Evolutionary conservation across 2,329 filamentous ascomycete genomes (phyloP), one percentile per base, ranked within the genome.

Genomic region (Talaromyces piceae): DNA sequence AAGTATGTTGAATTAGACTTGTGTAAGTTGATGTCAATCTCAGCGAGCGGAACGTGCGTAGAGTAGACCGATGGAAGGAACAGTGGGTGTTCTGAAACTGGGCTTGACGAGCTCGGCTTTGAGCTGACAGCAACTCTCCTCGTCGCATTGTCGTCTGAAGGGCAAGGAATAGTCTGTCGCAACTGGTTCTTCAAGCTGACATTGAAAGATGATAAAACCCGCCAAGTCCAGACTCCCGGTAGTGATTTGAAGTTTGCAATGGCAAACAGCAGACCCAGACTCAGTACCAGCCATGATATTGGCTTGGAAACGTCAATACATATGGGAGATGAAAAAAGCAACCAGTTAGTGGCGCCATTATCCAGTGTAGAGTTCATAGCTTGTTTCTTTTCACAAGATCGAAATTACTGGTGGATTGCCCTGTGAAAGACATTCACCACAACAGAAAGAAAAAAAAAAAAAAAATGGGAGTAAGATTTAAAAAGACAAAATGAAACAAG

Each of bases 1-100:
- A 94, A 95, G 74, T 94, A 95, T 27, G 89, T 94, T 59, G 80
- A 82, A 73, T 89, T 88, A 54, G 83, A 84, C 67, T 91, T 90
- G 77, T 91, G 86, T 39, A 89, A 63, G 72, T 93, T 91, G 73
- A 90, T 88, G 72, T 95, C 91, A 3, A 30, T 30, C 28, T 30
- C 28, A 13, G 28, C 6, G 8, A 30, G 28, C 28, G 28, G 28
- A 13, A 30, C 28, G 28, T 30, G 9, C 11, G 28, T 30, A 9
- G 28, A 30, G 28, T 30, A 30, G 28, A 30, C 28, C n/a, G 28
- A 30, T 13, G 28, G 28, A 12, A 30, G 3, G 28, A 30, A 30
- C 6, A 30, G 28, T 30, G 28, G 28, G 28, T 30, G 28, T 30
- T 30, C 28, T 9, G 8, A 30, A 30, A 30, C n/a, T 5, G 28